Percentiles rank a stretch among this genome's conserved stretches.
These are phyloP conservation scores for Chaetomiaceae sp. DNA, from an alignment of 2,329 filamentous ascomycete species.

Conservation along the genomic window DNA sequence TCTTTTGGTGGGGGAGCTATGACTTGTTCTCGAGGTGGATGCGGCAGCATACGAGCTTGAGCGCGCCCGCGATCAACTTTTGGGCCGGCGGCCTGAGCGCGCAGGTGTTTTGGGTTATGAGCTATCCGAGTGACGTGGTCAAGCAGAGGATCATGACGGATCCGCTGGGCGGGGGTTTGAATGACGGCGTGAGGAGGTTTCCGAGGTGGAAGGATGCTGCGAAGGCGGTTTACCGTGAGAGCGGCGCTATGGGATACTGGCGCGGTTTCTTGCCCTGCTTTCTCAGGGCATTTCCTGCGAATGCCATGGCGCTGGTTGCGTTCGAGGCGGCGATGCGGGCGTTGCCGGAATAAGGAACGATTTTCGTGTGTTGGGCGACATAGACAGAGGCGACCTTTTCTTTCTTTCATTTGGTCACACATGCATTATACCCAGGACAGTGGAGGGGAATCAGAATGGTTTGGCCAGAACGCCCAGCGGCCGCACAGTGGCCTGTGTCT, in stretches of 20 bases:
- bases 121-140: conserved; percentile 87
- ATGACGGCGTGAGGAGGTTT: conserved; percentile 66
- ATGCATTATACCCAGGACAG: conserved; percentile 15
- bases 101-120: conserved; percentile 90
- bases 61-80: conserved; percentile 83
- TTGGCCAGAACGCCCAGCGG: conserved; percentile 20
- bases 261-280: conserved; percentile 93
- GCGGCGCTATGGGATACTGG: conserved; percentile 79
- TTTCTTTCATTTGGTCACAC: conserved; percentile 5
- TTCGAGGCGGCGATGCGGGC: conserved; percentile 88
- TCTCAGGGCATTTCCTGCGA: conserved; percentile 88
- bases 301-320: conserved; percentile 86
- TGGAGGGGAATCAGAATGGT: neutral
- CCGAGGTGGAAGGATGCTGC: conserved; percentile 76
- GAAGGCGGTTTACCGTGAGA: conserved; percentile 67
- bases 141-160: conserved; percentile 99
- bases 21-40: conserved; percentile 73
- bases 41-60: conserved; percentile 62
- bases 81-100: conserved; percentile 93
- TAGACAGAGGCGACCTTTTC: no score
- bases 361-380: neutral
- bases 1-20: conserved; percentile 98
- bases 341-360: conserved; percentile 39
- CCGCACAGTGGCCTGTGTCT: conserved; percentile 20
- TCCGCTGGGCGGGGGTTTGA: conserved; percentile 66